A percentile compares a stretch with the other conserved stretches of the same genome.
Conservation (phyloP, 352 stramenopile species). For the Pythium plurisporium region DNA sequence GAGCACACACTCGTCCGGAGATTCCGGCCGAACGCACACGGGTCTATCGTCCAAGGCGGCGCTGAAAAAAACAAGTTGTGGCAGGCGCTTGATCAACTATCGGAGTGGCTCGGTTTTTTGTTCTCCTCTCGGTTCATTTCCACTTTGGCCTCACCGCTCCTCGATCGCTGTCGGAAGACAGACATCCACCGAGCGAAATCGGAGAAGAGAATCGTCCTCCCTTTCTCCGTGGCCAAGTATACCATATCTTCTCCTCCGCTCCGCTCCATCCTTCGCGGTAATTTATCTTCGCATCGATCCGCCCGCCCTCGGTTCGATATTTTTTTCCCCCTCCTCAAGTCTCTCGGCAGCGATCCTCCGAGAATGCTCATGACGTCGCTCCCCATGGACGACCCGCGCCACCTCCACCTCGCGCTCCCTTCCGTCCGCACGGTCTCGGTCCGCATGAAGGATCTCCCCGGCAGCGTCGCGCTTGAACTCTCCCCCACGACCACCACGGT, state of each 20-base stretch:
- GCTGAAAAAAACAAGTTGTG: conserved; percentile 6
- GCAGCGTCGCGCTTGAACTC: conserved; percentile 55
- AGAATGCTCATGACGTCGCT: conserved; percentile 45
- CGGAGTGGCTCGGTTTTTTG: conserved; percentile 2
- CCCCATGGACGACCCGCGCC: conserved; percentile 26
- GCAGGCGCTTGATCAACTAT: conserved; percentile 1
- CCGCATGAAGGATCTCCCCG: conserved; percentile 66
- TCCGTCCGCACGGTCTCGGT: conserved; percentile 44
- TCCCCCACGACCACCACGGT: conserved; percentile 27
- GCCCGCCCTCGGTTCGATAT: neutral
- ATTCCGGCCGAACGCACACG: conserved; percentile 8
- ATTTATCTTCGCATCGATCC: conserved; percentile 15
- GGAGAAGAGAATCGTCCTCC: neutral
- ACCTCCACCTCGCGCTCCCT: conserved; percentile 41
- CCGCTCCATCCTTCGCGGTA: neutral
- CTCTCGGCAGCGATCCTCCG: neutral
- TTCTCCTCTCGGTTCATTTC: conserved; percentile 9
- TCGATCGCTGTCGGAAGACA: neutral
- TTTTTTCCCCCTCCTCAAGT: neutral
- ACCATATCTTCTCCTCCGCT: neutral
- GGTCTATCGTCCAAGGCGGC: neutral
- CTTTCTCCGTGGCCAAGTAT: conserved; percentile 20
- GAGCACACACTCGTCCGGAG: neutral
- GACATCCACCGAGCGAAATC: neutral
- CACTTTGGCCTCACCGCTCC: conserved; percentile 12